A percentile compares a stretch with the other conserved stretches of the same genome.
Conservation (phyloP, 164 flowering plant genomes). For the Nelumbo lutea region DNA sequence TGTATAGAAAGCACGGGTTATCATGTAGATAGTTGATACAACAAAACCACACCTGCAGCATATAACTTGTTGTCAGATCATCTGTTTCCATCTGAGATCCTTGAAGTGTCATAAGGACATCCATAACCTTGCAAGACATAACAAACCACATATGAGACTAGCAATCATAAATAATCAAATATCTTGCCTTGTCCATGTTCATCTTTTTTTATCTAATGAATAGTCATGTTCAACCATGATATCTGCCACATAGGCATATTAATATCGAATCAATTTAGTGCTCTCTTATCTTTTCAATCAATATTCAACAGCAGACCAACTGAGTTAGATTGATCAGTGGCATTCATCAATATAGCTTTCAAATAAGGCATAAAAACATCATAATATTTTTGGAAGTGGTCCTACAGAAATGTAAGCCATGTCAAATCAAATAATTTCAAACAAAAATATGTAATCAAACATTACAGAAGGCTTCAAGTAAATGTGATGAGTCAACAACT, state of each 20-base stretch:
- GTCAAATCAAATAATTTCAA: neutral
- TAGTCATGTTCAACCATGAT: no score
- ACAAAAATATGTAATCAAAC: neutral
- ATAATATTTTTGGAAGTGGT: constrained; percentile 92
- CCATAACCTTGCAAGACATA: constrained; percentile 74
- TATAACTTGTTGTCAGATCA: constrained; percentile 98
- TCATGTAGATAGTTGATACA: neutral
- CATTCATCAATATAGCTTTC: constrained; percentile 84
- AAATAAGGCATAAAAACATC: constrained; percentile 97
- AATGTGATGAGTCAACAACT: constrained; percentile 99
- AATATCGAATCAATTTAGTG: no score
- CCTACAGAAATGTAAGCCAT: constrained; percentile 36
- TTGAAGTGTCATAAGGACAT: constrained; percentile 95
- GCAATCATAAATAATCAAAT: neutral
- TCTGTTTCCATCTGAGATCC: constrained; percentile 94
- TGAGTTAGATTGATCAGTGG: constrained; percentile 88
- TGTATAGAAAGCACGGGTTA: neutral
- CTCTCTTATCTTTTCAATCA: no score
- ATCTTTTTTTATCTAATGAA: no score
- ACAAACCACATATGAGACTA: neutral
- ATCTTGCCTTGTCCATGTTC: no score
- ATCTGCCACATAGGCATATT: no score
- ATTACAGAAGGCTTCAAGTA: constrained; percentile 14
- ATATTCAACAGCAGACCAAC: no score
- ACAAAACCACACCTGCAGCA: constrained; percentile 68